Evolutionary conservation across 2,329 filamentous ascomycete genomes (phyloP), one percentile per base, ranked within the genome.

Genomic region (Calonectria henricotiae): DNA sequence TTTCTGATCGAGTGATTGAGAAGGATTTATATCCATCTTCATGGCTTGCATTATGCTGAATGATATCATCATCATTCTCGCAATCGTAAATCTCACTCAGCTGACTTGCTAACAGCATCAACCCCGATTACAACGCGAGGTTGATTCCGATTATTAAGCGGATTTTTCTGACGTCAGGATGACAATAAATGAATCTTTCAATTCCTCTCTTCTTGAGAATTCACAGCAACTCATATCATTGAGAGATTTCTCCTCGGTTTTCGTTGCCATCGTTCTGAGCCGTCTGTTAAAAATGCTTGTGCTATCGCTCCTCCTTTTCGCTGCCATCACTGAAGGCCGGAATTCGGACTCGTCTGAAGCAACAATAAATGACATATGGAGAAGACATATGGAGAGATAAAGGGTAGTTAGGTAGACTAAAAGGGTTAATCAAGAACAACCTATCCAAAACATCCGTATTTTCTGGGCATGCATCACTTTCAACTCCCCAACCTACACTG

Each of bases 91-190:
- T 39, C 3, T n/a, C 32, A n/a, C 3, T n/a, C 32, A n/a, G 25
- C 1, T 32, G 47, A 17, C 25, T 32, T 32, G 17, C 25, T n/a
- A 32, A 25, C 9, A 37, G 27, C 4, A 30, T 30, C 17, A 23
- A 49, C 32, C 9, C 35, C 6, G n/a, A 37, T 55, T 20, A 35
- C 27, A 4, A 2, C 35, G 13, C 20, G 32, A n/a, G 32, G 12
- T 3, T 17, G 51, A 35, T 39, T 5, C n/a, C 51, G 51, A 32
- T 58, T 58, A 58, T 25, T 58, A 58, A 58, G 51, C 51, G 51
- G 51, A 7, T 25, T 58, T 2, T 12, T 25, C 32, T 32, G 20
- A 15, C 51, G n/a, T 20, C n/a, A 46, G n/a, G 11, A 39, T 37
- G 35, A 25, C 25, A 17, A 20, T 58, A 58, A 12, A 39, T 58